Conservation (phyloP, 805 yeast genomes). For the Teunomyces tritomae region DNA sequence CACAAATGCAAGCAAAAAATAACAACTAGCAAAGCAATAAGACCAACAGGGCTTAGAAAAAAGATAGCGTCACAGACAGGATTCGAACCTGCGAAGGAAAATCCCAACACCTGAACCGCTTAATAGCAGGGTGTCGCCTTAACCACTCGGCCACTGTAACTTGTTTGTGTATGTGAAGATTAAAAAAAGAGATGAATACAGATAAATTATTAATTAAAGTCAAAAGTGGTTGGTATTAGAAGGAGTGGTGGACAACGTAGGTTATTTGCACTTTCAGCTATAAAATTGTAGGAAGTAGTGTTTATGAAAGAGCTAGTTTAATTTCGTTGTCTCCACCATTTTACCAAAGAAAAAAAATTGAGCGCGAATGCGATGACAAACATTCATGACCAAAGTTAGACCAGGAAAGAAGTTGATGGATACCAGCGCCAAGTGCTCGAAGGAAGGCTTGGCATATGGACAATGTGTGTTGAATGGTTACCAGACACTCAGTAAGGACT, state of each 20-base stretch:
- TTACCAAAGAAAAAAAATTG: neutral
- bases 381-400: constrained; percentile 25
- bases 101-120: constrained; percentile 36
- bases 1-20: neutral
- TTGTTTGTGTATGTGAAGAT: neutral
- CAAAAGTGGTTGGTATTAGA: no score
- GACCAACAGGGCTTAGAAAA: neutral
- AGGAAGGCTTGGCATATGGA: constrained; percentile 49
- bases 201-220: no score
- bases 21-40: neutral
- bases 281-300: no score
- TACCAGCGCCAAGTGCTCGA: constrained; percentile 40
- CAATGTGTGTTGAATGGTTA: constrained; percentile 52
- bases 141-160: constrained; percentile 54
- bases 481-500: constrained; percentile 48
- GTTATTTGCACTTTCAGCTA: no score
- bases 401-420: constrained; percentile 43
- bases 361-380: neutral
- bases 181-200: neutral
- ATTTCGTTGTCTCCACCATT: no score
- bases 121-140: constrained; percentile 49
- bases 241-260: no score
- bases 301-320: no score
- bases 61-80: constrained; percentile 91
- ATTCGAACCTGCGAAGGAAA: constrained; percentile 94